These are phyloP conservation scores for Penicillium psychrosexuale DNA, from an alignment of 2,329 filamentous ascomycete genomes.

Conservation along the genomic window DNA sequence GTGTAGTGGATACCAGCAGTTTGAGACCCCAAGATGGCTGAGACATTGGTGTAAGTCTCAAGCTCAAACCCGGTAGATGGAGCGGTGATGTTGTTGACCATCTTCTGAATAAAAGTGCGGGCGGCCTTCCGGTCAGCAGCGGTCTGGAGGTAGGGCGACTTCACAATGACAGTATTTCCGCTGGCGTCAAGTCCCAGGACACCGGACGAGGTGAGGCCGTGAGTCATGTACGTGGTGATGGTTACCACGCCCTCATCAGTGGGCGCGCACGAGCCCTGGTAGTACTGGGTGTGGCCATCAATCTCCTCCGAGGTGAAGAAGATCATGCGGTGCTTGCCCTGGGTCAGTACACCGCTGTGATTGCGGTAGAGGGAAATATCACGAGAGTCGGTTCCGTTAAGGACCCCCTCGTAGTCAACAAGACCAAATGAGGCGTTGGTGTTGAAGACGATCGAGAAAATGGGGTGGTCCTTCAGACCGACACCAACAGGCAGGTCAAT, in stretches of 20 bases:
- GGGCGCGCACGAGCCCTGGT: conserved; percentile 26
- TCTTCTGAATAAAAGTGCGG: conserved; percentile 18
- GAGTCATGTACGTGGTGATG: conserved; percentile 28
- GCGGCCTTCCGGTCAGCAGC: conserved; percentile 23
- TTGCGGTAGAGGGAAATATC: conserved; percentile 27
- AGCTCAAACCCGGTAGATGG: conserved; percentile 23
- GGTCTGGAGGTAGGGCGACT: conserved; percentile 27
- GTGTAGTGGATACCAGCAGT: conserved; percentile 48
- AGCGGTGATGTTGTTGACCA: conserved; percentile 22
- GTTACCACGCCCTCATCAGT: conserved; percentile 15
- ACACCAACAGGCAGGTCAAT: conserved; percentile 53
- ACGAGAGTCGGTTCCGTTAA: conserved; percentile 18
- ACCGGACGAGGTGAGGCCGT: conserved; percentile 28
- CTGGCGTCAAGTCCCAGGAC: conserved; percentile 22
- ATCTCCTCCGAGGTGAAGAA: conserved; percentile 28
- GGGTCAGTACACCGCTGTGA: conserved; percentile 19
- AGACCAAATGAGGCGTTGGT: conserved; percentile 20
- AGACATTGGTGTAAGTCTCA: conserved; percentile 21
- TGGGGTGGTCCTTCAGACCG: conserved; percentile 47
- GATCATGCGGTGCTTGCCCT: conserved; percentile 27
- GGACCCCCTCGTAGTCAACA: conserved; percentile 16
- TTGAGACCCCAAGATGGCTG: conserved; percentile 31
- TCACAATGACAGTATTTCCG: conserved; percentile 26
- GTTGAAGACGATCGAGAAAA: conserved; percentile 20
- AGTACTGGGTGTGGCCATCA: conserved; percentile 26